Conservation (phyloP, 2,329 filamentous ascomycete genomes). For the Monilinia laxa region DNA sequence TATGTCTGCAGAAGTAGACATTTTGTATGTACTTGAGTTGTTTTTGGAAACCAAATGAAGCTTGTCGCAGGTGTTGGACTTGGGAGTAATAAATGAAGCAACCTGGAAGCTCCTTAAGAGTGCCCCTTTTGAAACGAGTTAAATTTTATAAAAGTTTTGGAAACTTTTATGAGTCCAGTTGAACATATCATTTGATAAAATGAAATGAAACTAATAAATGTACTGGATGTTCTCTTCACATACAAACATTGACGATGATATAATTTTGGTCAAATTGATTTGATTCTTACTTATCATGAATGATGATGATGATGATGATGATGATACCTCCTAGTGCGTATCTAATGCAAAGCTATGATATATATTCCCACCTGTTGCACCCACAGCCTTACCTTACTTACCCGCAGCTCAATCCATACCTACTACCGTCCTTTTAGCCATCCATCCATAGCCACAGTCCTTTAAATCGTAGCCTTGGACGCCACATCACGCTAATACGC, state of each 20-base stretch:
- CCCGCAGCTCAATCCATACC: background rate
- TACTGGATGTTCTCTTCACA: background rate
- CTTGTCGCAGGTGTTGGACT: background rate
- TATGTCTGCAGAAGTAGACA: conserved; percentile 38
- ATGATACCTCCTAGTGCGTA: too few relatives aligned
- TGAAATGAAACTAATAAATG: background rate
- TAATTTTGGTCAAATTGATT: background rate
- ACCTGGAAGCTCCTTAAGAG: conserved; percentile 4
- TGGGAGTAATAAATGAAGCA: background rate
- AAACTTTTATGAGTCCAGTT: conserved; percentile 5
- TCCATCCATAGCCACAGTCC: background rate
- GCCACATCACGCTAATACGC: background rate
- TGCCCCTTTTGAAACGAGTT: conserved; percentile 21
- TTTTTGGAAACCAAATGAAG: background rate
- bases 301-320: background rate
- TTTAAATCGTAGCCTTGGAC: background rate
- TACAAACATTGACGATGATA: background rate
- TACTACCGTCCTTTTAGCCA: background rate
- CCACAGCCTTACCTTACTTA: background rate
- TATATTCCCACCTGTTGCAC: conserved; percentile 1
- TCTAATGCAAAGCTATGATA: background rate
- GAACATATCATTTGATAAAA: conserved; percentile 14
- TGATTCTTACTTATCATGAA: conserved; percentile 5
- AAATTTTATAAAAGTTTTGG: background rate
- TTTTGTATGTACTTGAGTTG: conserved; percentile 25